These are phyloP conservation scores for Fonsecaea multimorphosa DNA, from an alignment of 2,329 filamentous ascomycete species.

Conservation along the genomic window DNA sequence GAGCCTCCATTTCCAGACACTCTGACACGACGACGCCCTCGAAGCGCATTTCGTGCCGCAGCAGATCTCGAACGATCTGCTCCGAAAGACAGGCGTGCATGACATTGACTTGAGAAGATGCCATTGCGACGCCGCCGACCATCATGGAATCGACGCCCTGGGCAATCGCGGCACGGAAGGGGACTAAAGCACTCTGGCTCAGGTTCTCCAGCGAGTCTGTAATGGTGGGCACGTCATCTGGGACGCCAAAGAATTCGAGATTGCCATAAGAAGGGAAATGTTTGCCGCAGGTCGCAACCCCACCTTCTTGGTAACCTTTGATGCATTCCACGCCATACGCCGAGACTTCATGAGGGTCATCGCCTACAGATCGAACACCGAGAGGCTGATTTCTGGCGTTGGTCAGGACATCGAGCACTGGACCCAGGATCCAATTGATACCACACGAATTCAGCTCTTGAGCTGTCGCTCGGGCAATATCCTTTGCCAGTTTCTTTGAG, in stretches of 20 bases:
- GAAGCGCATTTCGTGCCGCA: slow-evolving; percentile 88
- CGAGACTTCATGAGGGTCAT: slow-evolving; percentile 93
- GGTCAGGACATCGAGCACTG: slow-evolving; percentile 89
- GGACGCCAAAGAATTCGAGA: slow-evolving; percentile 88
- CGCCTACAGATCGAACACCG: slow-evolving; percentile 85
- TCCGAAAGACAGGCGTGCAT: slow-evolving; percentile 94
- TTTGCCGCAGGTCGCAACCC: slow-evolving; percentile 87
- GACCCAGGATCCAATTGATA: slow-evolving; percentile 93
- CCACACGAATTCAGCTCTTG: slow-evolving; percentile 91
- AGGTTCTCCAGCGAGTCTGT: slow-evolving; percentile 92
- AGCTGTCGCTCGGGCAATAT: slow-evolving; percentile 89
- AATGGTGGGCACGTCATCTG: slow-evolving; percentile 90
- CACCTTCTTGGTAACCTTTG: slow-evolving; percentile 90
- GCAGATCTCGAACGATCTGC: slow-evolving; percentile 86
- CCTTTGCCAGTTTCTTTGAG: slow-evolving; percentile 81
- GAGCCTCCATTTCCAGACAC: slow-evolving; percentile 93
- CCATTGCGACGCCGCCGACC: slow-evolving; percentile 91
- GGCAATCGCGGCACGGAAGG: slow-evolving; percentile 86
- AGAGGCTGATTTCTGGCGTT: slow-evolving; percentile 90
- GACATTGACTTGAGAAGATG: slow-evolving; percentile 88
- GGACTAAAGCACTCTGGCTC: slow-evolving; percentile 87
- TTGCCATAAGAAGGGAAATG: slow-evolving; percentile 98
- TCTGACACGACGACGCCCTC: slow-evolving; percentile 93
- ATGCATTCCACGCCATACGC: slow-evolving; percentile 89
- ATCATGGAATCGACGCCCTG: slow-evolving; percentile 93